Percentiles rank a stretch among this genome's conserved stretches.
Evolutionary conservation across 306 rosid genomes (phyloP).

Genomic region (Rosa chinensis): DNA sequence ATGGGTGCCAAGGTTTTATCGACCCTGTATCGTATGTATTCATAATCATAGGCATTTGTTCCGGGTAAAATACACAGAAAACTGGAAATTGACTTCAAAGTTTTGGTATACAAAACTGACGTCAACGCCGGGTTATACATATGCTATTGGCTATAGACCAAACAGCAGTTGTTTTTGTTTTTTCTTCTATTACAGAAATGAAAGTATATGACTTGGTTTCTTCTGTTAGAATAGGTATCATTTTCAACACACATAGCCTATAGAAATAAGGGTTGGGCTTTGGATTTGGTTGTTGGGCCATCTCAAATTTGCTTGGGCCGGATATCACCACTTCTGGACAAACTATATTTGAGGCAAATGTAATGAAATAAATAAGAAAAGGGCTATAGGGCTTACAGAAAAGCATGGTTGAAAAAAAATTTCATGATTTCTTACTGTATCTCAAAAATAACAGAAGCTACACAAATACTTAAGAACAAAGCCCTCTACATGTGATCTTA

Average conservation of each 20-base stretch:
- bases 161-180: not conserved
- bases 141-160: conserved; percentile 18
- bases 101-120: conserved; percentile 19
- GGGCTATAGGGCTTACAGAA: too few relatives aligned
- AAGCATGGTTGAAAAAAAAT: too few relatives aligned
- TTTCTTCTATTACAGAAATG: not conserved
- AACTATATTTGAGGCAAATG: not conserved
- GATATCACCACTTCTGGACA: too few relatives aligned
- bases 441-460: not conserved
- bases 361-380: too few relatives aligned
- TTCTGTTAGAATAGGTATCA: not conserved
- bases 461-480: too few relatives aligned
- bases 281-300: too few relatives aligned
- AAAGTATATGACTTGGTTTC: not conserved
- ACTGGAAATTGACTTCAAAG: conserved; percentile 27
- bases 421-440: not conserved
- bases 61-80: conserved; percentile 11
- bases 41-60: conserved; percentile 12
- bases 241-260: not conserved
- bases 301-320: too few relatives aligned
- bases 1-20: conserved; percentile 6
- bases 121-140: conserved; percentile 40
- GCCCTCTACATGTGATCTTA: not conserved
- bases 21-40: conserved; percentile 28
- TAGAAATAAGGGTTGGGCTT: not conserved